Conservation (phyloP, 2,329 filamentous ascomycete genomes). For the Alternaria sp. region DNA sequence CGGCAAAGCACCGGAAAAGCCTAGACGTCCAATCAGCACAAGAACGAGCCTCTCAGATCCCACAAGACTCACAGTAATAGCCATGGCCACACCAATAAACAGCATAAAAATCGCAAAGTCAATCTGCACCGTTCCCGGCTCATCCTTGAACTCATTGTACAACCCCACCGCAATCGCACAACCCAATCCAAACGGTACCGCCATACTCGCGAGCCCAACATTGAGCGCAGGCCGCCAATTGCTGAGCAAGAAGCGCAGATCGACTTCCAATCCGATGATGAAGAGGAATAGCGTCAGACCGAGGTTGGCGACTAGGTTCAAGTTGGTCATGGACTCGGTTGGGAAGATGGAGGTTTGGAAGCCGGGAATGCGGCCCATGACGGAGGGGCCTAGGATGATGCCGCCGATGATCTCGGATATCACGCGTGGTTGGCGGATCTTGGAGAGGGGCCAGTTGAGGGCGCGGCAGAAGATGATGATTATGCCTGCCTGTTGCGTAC, state of each 20-base stretch:
- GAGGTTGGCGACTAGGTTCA: conserved; percentile 80
- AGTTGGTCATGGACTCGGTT: conserved; percentile 71
- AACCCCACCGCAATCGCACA: conserved; percentile 81
- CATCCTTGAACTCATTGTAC: conserved; percentile 72
- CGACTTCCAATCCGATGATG: conserved; percentile 85
- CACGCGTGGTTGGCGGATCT: conserved; percentile 78
- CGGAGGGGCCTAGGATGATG: conserved; percentile 83
- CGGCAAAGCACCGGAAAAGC: conserved; percentile 89
- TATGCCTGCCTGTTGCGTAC: conserved; percentile 64
- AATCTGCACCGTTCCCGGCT: conserved; percentile 63
- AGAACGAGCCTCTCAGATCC: neutral
- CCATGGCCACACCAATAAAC: conserved; percentile 91
- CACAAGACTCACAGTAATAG: conserved; percentile 72
- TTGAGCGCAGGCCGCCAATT: conserved; percentile 83
- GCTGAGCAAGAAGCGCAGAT: conserved; percentile 74
- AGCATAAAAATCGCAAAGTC: conserved; percentile 69
- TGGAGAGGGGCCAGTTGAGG: conserved; percentile 77
- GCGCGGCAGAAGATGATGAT: conserved; percentile 77
- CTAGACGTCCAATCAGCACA: conserved; percentile 39
- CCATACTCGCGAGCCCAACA: conserved; percentile 81
- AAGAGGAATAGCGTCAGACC: conserved; percentile 87
- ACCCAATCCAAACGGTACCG: conserved; percentile 81
- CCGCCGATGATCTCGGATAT: conserved; percentile 87
- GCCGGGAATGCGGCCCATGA: conserved; percentile 83
- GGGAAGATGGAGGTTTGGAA: conserved; percentile 83